Evolutionary conservation across 1,284 basidiomycete species (phyloP).

Genomic region (Exobasidium rhododendri): DNA sequence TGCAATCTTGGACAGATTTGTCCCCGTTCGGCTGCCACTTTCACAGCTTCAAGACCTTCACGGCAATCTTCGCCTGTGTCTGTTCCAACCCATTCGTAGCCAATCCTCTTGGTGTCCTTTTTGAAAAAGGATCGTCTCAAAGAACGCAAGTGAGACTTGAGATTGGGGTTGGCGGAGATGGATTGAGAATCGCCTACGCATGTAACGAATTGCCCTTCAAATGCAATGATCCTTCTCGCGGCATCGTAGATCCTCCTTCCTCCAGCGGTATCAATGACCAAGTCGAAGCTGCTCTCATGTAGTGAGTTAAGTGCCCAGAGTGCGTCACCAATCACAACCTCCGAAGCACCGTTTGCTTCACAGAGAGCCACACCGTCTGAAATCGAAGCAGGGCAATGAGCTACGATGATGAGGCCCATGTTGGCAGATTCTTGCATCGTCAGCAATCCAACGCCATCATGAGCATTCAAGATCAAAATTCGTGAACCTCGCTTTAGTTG

Average conservation of each 20-base stretch:
- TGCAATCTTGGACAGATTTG: slow-evolving; percentile 48
- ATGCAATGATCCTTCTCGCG: slow-evolving; percentile 55
- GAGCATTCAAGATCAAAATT: slow-evolving; percentile 57
- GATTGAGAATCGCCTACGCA: slow-evolving; percentile 54
- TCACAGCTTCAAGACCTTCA: slow-evolving; percentile 47
- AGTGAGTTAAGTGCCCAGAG: slow-evolving; percentile 56
- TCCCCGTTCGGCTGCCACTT: slow-evolving; percentile 41
- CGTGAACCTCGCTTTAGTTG: slow-evolving; percentile 52
- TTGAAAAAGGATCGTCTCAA: slow-evolving; percentile 56
- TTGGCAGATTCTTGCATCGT: slow-evolving; percentile 55
- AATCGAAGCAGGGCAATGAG: slow-evolving; percentile 53
- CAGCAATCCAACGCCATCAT: slow-evolving; percentile 56
- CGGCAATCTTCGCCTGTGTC: slow-evolving; percentile 44
- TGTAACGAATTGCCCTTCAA: slow-evolving; percentile 53
- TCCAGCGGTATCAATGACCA: slow-evolving; percentile 53
- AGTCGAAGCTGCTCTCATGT: slow-evolving; percentile 56
- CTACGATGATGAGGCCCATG: slow-evolving; percentile 56
- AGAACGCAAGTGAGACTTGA: slow-evolving; percentile 51
- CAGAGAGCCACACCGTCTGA: slow-evolving; percentile 53
- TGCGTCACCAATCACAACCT: slow-evolving; percentile 56
- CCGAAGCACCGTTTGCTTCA: slow-evolving; percentile 55
- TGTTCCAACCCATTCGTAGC: slow-evolving; percentile 53
- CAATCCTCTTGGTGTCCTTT: slow-evolving; percentile 56
- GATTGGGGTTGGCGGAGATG: slow-evolving; percentile 42
- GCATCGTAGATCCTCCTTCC: slow-evolving; percentile 56